Evolutionary conservation across 2,329 filamentous ascomycete genomes (phyloP).

Genomic region (Arthroderma sp.): DNA sequence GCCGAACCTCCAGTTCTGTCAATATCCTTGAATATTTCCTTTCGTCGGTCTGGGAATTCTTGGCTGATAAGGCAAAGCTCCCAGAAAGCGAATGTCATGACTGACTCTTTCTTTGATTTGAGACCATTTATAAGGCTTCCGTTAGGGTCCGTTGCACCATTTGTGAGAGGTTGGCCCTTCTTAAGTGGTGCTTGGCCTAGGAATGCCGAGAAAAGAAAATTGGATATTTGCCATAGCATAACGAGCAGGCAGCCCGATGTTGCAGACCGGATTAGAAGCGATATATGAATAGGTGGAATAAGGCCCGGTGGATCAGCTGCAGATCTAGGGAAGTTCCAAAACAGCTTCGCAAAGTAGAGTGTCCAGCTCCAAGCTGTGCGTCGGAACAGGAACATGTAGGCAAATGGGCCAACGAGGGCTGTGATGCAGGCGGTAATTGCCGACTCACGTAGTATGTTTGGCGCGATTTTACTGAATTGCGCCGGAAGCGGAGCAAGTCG

Average conservation of each 20-base stretch:
- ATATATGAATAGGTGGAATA: constrained; percentile 47
- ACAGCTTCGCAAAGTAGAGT: constrained; percentile 56
- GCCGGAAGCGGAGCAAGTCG: constrained; percentile 26
- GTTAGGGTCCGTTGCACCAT: constrained; percentile 80
- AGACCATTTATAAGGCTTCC: constrained; percentile 76
- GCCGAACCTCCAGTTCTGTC: constrained; percentile 67
- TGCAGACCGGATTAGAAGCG: constrained; percentile 45
- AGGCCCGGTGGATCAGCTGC: constrained; percentile 46
- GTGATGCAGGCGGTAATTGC: constrained; percentile 30
- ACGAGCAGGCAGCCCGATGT: constrained; percentile 55
- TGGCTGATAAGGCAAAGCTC: constrained; percentile 71
- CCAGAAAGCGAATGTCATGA: constrained; percentile 80
- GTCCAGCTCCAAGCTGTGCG: constrained; percentile 55
- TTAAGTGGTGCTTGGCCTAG: constrained; percentile 72
- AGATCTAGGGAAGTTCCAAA: constrained; percentile 64
- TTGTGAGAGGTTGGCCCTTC: constrained; percentile 69
- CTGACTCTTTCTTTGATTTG: constrained; percentile 67
- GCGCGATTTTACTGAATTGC: constrained; percentile 29
- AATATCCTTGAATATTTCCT: constrained; percentile 74
- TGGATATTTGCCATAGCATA: constrained; percentile 64
- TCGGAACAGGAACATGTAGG: constrained; percentile 55
- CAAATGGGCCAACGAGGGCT: constrained; percentile 38
- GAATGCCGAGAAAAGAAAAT: constrained; percentile 66
- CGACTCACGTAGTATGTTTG: constrained; percentile 23
- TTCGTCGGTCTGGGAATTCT: constrained; percentile 60